Percentiles rank a stretch among this genome's conserved stretches.
phyloP scores from a whole-genome alignment of 2,329 filamentous ascomycete species.

The Boeremia exigua region DNA sequence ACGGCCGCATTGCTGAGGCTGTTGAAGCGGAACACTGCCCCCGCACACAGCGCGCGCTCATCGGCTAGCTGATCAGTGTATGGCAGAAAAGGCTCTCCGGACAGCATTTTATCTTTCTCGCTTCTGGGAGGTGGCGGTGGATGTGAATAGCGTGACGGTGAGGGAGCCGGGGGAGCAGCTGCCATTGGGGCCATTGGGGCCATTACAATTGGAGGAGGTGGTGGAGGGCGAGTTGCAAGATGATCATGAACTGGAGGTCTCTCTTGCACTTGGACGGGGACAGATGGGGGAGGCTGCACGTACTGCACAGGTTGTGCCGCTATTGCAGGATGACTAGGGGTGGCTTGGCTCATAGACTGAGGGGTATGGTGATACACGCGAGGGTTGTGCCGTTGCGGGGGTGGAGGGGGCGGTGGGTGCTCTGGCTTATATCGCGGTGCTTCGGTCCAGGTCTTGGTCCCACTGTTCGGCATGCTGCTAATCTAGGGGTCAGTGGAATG shows the following conservation, averaged over 20 bases:
- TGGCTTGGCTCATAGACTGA: constrained; percentile 31
- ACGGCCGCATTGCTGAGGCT: constrained; percentile 77
- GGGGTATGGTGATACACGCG: constrained; percentile 40
- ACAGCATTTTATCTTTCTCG: constrained; percentile 90
- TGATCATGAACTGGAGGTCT: constrained; percentile 29
- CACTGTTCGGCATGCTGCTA: constrained; percentile 6
- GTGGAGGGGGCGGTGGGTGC: constrained; percentile 16
- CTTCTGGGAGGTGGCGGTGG: constrained; percentile 54
- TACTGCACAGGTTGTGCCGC: constrained; percentile 16
- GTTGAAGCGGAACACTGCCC: constrained; percentile 85
- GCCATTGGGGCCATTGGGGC: constrained; percentile 21
- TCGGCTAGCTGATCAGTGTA: constrained; percentile 78
- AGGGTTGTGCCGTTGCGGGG: constrained; percentile 33
- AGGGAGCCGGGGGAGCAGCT: constrained; percentile 24
- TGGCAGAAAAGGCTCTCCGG: constrained; percentile 76
- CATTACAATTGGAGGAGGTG: constrained; percentile 29
- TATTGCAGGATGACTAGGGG: constrained; percentile 25
- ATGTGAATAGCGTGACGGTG: constrained; percentile 29
- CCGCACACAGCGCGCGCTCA: constrained; percentile 83
- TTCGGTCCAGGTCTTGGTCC: constrained; percentile 9
- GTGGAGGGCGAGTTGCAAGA: constrained; percentile 15
- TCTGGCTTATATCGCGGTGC: constrained; percentile 11
- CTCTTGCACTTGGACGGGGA: constrained; percentile 52
- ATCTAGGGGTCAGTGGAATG: neutral
- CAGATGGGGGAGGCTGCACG: constrained; percentile 34